phyloP scores from a whole-genome alignment of 148 eudicot species.

The Rheum nobile region DNA sequence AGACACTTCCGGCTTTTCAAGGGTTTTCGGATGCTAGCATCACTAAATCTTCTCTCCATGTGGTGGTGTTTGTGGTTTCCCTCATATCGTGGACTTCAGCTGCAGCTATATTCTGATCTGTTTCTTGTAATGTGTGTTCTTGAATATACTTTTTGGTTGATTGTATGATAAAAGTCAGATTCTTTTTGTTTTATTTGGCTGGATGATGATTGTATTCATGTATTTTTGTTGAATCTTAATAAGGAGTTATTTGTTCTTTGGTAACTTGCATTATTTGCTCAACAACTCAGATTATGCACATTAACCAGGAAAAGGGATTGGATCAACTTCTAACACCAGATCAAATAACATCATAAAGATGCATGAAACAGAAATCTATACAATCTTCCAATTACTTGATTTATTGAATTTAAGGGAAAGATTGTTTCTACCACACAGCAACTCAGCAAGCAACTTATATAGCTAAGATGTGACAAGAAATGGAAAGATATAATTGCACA shows the following conservation, averaged over 20 bases:
- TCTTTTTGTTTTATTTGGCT: not conserved
- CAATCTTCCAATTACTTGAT: too few relatives aligned
- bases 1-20: conserved; percentile 14
- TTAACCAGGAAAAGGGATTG: not conserved
- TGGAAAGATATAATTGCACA: too few relatives aligned
- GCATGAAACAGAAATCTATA: too few relatives aligned
- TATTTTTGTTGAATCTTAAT: not conserved
- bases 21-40: conserved; percentile 23
- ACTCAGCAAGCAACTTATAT: too few relatives aligned
- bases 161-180: not conserved
- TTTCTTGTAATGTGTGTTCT: conserved; percentile 4
- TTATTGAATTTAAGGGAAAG: too few relatives aligned
- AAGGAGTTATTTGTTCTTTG: not conserved
- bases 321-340: not conserved
- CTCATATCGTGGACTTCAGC: conserved; percentile 14
- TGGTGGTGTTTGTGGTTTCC: conserved; percentile 15
- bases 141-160: not conserved
- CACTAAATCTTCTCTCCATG: conserved; percentile 12
- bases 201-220: not conserved
- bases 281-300: too few relatives aligned
- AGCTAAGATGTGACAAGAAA: too few relatives aligned
- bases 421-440: too few relatives aligned
- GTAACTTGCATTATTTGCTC: not conserved
- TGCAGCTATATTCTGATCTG: conserved; percentile 17
- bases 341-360: not conserved